phyloP scores from a whole-genome alignment of 768 basidiomycete genomes.

The Boletus speciosus region DNA sequence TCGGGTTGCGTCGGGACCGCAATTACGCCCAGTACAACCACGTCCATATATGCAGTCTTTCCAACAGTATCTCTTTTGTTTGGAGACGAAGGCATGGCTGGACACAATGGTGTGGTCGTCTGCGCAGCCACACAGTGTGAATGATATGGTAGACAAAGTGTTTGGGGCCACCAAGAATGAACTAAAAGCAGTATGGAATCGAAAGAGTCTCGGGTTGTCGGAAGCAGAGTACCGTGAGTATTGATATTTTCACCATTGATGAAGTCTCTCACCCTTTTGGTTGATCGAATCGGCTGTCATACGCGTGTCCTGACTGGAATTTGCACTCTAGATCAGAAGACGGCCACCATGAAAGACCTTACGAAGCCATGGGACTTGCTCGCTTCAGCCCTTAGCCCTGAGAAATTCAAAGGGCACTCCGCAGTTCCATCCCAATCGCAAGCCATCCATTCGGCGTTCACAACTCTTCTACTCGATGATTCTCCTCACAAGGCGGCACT shows the following conservation, averaged over 20 bases:
- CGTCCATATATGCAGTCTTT: constrained; percentile 68
- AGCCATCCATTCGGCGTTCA: constrained; percentile 38
- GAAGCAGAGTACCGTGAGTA: constrained; percentile 64
- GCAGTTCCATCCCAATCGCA: constrained; percentile 2
- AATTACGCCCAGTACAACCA: constrained; percentile 45
- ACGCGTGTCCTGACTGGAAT: neutral
- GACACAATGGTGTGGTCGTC: constrained; percentile 90
- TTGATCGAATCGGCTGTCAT: neutral
- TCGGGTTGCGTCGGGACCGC: constrained; percentile 10
- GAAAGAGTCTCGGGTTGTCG: constrained; percentile 71
- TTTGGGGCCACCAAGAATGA: constrained; percentile 44
- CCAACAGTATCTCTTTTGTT: constrained; percentile 58
- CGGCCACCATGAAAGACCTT: constrained; percentile 71
- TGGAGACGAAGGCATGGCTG: constrained; percentile 59
- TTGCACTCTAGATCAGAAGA: constrained; percentile 12
- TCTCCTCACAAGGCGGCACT: constrained; percentile 53
- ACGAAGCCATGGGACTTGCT: constrained; percentile 59
- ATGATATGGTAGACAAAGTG: constrained; percentile 64
- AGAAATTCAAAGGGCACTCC: neutral
- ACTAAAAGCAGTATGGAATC: constrained; percentile 71
- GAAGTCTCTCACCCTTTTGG: constrained; percentile 10
- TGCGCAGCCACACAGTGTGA: constrained; percentile 76
- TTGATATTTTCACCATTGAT: neutral
- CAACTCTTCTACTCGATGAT: constrained; percentile 52
- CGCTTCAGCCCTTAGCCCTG: constrained; percentile 12